These are phyloP conservation scores for Citrus reticulata DNA, from an alignment of 345 rosid species.

Conservation along the genomic window DNA sequence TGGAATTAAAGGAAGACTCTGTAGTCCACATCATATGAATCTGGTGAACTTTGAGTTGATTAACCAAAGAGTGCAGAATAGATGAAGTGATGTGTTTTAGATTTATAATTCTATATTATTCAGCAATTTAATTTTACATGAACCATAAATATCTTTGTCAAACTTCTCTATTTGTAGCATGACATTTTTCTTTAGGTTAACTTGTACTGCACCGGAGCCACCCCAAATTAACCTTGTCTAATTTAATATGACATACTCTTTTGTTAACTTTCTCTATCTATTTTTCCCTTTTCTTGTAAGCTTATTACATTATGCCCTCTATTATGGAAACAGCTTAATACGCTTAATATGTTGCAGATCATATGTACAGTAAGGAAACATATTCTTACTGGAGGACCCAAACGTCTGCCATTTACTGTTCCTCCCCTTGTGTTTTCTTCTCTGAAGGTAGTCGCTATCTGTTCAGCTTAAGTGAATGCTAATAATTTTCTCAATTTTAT, in stretches of 20 bases:
- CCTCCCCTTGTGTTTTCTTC: slow-evolving; percentile 91
- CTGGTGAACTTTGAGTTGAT: neutral
- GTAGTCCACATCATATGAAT: neutral
- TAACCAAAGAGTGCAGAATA: neutral
- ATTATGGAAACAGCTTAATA: neutral
- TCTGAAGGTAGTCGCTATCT: slow-evolving; percentile 62
- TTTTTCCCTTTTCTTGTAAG: neutral
- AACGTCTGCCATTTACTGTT: slow-evolving; percentile 81
- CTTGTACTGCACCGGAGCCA: neutral
- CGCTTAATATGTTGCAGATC: slow-evolving; percentile 50
- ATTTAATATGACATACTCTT: neutral
- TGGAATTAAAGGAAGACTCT: neutral
- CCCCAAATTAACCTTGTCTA: neutral
- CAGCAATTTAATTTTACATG: neutral
- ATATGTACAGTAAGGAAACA: slow-evolving; percentile 73
- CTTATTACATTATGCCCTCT: neutral
- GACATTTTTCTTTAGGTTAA: neutral
- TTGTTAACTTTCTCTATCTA: neutral
- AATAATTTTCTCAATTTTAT: neutral
- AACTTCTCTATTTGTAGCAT: neutral
- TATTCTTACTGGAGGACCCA: slow-evolving; percentile 89
- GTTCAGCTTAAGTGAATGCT: slow-evolving; percentile 6
- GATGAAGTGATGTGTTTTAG: neutral
- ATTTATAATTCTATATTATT: neutral
- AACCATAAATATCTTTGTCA: neutral